Conservation (phyloP, 352 stramenopile genomes). For the Globisporangium ultimum region DNA sequence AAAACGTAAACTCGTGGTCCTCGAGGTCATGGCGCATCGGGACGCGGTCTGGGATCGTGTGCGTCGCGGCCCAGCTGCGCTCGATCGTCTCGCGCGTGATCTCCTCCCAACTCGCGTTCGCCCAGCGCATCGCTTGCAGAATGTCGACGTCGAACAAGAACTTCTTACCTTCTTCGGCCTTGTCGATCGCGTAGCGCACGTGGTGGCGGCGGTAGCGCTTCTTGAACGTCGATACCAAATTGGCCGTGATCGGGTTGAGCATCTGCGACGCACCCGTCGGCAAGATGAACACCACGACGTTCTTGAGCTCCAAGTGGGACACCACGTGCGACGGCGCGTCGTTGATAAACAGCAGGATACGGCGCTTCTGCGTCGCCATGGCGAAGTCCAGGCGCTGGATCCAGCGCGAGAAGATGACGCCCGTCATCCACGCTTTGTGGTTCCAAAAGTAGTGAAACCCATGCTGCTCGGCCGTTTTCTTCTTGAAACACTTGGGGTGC, state of each 20-base stretch:
- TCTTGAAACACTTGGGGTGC: slow-evolving; percentile 72
- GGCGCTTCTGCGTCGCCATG: slow-evolving; percentile 73
- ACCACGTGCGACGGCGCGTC: slow-evolving; percentile 76
- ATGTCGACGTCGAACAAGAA: slow-evolving; percentile 62
- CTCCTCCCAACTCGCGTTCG: slow-evolving; percentile 62
- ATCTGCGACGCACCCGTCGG: slow-evolving; percentile 42
- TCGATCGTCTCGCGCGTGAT: slow-evolving; percentile 66
- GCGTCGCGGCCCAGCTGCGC: slow-evolving; percentile 57
- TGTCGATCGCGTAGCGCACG: slow-evolving; percentile 61
- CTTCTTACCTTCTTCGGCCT: slow-evolving; percentile 38
- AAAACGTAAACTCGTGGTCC: slow-evolving; percentile 50
- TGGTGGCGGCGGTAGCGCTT: slow-evolving; percentile 74
- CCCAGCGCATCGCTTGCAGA: slow-evolving; percentile 82
- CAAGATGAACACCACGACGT: slow-evolving; percentile 69
- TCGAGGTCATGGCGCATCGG: slow-evolving; percentile 44
- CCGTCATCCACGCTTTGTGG: slow-evolving; percentile 80
- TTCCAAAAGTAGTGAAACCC: slow-evolving; percentile 84
- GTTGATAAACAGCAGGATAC: slow-evolving; percentile 77
- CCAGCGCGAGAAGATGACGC: slow-evolving; percentile 82
- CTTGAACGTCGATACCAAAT: slow-evolving; percentile 64
- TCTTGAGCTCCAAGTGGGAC: slow-evolving; percentile 69
- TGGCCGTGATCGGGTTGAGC: slow-evolving; percentile 66
- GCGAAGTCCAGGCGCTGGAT: slow-evolving; percentile 76
- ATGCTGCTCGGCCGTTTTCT: slow-evolving; percentile 75
- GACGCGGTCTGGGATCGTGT: slow-evolving; percentile 51